Conservation (phyloP, 75 land plant genomes). For the Azolla pinnata region DNA sequence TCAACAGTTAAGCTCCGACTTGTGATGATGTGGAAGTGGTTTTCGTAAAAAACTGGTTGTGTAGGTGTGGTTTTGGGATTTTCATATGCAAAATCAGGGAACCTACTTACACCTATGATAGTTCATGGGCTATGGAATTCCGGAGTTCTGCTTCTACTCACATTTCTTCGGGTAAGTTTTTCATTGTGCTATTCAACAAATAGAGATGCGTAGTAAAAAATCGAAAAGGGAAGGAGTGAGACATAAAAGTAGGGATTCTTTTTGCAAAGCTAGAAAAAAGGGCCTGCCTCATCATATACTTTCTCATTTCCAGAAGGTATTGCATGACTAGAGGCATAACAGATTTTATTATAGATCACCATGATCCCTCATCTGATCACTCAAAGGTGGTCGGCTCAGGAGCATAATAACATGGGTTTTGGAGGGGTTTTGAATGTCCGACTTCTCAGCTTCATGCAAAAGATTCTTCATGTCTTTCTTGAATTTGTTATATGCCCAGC, state of each 20-base stretch:
- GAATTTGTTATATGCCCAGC: background rate
- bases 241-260: too few species aligned
- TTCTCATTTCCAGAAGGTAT: too few species aligned
- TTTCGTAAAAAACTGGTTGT: background rate
- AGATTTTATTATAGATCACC: too few species aligned
- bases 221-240: too few species aligned
- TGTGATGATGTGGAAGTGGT: background rate
- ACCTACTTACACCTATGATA: conserved; percentile 70
- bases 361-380: too few species aligned
- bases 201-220: too few species aligned
- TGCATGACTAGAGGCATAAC: too few species aligned
- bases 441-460: background rate
- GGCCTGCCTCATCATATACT: too few species aligned
- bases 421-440: background rate
- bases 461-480: background rate
- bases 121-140: conserved; percentile 95
- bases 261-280: too few species aligned
- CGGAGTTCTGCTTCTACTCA: conserved; percentile 78
- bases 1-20: background rate
- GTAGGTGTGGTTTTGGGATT: conserved; percentile 80
- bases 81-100: conserved; percentile 86
- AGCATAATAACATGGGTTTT: too few species aligned
- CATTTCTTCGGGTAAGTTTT: conserved; percentile 64
- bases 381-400: too few species aligned
- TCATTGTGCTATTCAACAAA: background rate